Evolutionary conservation across 225 moss, liverwort and hornwort species (phyloP).

Genomic region (Pseudisothecium myosuroides): DNA sequence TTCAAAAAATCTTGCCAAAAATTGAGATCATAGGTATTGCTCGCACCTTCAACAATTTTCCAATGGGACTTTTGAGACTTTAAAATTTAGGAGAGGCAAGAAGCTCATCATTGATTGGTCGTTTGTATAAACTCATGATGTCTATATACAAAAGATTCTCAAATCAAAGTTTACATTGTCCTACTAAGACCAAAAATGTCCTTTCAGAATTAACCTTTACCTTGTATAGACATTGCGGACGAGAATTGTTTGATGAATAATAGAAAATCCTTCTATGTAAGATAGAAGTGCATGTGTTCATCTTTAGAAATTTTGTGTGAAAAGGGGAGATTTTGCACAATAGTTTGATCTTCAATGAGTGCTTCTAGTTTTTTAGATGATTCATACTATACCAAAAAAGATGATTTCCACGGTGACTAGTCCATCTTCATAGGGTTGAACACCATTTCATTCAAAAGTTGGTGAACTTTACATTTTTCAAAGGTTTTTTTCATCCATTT

Average conservation of each 20-base stretch:
- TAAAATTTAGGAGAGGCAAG: background rate
- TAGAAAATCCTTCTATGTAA: no score
- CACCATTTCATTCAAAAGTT: background rate
- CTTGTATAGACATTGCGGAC: no score
- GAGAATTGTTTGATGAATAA: no score
- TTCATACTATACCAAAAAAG: no score
- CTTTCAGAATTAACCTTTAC: accelerated
- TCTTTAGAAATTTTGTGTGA: no score
- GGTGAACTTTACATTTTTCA: background rate
- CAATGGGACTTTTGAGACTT: no score
- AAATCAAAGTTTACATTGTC: background rate
- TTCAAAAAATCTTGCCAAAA: no score
- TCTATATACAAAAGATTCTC: background rate
- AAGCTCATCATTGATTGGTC: background rate
- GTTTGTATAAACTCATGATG: background rate
- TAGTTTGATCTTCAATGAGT: background rate
- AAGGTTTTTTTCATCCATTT: background rate
- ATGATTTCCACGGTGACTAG: no score
- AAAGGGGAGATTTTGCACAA: no score
- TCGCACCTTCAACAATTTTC: accelerated
- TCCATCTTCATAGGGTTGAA: background rate
- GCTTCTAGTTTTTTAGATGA: no score
- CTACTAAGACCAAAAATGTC: background rate
- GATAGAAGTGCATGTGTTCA: no score
- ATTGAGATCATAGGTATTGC: no score